Base-by-base conservation (phyloP, 495 filamentous ascomycete genomes). In the Astrothelium macrocarpum region DNA sequence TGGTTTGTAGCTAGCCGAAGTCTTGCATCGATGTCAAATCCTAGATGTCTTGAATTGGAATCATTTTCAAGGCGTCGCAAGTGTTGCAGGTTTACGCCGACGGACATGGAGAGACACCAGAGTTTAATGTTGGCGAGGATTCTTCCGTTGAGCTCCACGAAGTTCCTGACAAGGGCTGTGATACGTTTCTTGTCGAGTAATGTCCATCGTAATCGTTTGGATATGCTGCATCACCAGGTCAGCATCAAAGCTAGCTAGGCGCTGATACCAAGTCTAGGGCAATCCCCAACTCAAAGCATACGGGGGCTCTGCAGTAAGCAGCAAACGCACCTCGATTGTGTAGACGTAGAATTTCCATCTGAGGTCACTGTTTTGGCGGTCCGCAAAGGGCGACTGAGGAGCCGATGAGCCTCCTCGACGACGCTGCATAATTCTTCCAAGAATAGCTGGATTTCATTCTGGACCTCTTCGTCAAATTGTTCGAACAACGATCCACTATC, bases 111-210 rank as follows among this genome's bases (percentile, higher is more conserved):
- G 18, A 72, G 29, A 39, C 68, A 68, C 60, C 62, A 71, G 26
- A 73, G 59, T 49, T 75, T 70, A 18, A 74, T 65, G 20, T 71
- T 65, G 28, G 71, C 66, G 34, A 66, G 59, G 32, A 71, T 71
- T 4, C 68, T 61, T 16, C 63, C 64, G 61, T 73, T 73, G 65
- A 70, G 49, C 12, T 70, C 72, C 46, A 31, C 61, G 32, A 71
- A 68, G 7, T 72, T 67, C 43, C 59, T 32, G 18, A 75, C 16
- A 43, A 72, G 64, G 28, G 46, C 62, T 62, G 72, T 66, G 1
- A 64, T 64, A 25, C 63, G 49, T 43, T 72, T 71, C 63, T 72
- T 75, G 62, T 73, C 71, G 53, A 65, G 59, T 23, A 70, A 53
- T 9, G 68, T 69, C 72, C 72, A 74, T 60, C 62, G 66, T 18